These are phyloP conservation scores for Aspergillus eucalypticola DNA, from an alignment of 2,329 filamentous ascomycete genomes.

Conservation along the genomic window DNA sequence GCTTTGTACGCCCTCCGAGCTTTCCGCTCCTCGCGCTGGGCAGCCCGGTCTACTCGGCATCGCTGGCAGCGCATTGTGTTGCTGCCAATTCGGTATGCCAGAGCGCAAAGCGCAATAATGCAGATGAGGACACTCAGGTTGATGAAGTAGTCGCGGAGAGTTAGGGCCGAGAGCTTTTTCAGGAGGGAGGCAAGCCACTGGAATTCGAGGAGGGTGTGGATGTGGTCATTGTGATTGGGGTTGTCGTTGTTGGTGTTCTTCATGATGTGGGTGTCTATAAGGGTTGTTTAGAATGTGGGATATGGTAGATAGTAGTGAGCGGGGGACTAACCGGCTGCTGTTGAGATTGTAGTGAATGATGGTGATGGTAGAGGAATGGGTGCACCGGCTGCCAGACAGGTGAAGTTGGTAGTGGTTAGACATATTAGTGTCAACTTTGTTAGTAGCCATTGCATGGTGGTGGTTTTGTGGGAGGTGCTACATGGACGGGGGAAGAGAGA, in stretches of 20 bases:
- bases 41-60: slow-evolving; percentile 54
- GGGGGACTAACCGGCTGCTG: neutral
- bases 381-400: neutral
- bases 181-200: neutral
- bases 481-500: neutral
- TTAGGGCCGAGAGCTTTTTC: neutral
- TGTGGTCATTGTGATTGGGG: neutral
- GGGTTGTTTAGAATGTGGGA: neutral
- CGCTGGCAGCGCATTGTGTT: slow-evolving; percentile 46
- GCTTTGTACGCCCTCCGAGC: slow-evolving; percentile 54
- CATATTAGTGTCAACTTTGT: slow-evolving; percentile 10
- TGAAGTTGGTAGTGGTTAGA: neutral
- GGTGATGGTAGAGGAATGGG: neutral
- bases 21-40: slow-evolving; percentile 56
- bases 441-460: slow-evolving; percentile 20
- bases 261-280: neutral
- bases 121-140: slow-evolving; percentile 48
- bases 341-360: too few species aligned
- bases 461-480: slow-evolving; percentile 14
- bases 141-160: slow-evolving; percentile 26
- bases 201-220: neutral
- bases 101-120: slow-evolving; percentile 35
- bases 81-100: slow-evolving; percentile 47
- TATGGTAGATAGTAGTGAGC: neutral
- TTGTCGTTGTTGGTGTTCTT: neutral